phyloP scores from a whole-genome alignment of 768 basidiomycete genomes.

The Calocera cornea region DNA sequence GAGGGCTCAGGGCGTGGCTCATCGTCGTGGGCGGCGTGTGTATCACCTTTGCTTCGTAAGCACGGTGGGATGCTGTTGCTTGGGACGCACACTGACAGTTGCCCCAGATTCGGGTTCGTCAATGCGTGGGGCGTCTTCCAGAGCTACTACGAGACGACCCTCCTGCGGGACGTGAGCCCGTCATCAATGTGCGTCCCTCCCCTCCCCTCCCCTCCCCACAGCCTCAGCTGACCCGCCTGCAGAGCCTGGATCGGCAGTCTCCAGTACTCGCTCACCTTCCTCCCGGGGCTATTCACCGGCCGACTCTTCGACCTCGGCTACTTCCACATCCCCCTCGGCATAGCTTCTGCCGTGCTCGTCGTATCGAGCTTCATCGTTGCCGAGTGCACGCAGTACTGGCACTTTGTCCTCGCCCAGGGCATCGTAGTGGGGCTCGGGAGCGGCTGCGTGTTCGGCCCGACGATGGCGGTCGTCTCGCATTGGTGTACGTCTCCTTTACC shows the following conservation, averaged over 20 bases:
- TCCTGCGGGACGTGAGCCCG: constrained; percentile 6
- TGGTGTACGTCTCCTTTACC: constrained; percentile 16
- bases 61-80: neutral
- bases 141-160: constrained; percentile 10
- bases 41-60: neutral
- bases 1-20: constrained; percentile 9
- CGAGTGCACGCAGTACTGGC: constrained; percentile 15
- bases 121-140: constrained; percentile 10
- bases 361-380: constrained; percentile 16
- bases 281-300: constrained; percentile 17
- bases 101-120: neutral
- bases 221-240: neutral
- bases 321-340: constrained; percentile 12
- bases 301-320: constrained; percentile 20
- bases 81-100: neutral
- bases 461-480: constrained; percentile 16
- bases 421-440: constrained; percentile 18
- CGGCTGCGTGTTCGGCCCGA: constrained; percentile 18
- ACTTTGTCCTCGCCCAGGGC: constrained; percentile 15
- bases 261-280: constrained; percentile 16
- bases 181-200: constrained; percentile 9
- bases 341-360: constrained; percentile 16
- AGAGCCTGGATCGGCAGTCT: constrained; percentile 18
- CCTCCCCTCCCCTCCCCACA: neutral
- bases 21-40: constrained; percentile 7